Conservation (phyloP, 106 monocot genomes). For the Dendrobium huoshanense region DNA sequence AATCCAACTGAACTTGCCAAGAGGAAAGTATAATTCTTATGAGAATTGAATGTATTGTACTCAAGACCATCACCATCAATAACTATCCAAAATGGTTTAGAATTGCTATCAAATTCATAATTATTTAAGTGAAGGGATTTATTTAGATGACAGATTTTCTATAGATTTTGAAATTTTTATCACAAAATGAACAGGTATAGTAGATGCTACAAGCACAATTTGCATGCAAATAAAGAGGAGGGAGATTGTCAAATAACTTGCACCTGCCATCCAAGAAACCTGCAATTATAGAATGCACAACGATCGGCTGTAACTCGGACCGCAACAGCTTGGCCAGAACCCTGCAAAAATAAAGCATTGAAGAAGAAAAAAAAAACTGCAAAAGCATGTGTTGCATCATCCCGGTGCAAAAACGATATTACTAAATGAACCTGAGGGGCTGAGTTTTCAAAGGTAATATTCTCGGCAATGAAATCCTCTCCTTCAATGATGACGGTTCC, state of each 20-base stretch:
- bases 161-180: background rate
- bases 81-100: background rate
- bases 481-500: conserved; percentile 83
- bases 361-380: background rate
- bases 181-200: background rate
- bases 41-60: background rate
- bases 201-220: background rate
- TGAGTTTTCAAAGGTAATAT: conserved; percentile 86
- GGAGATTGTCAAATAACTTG: background rate
- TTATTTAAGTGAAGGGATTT: background rate
- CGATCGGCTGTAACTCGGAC: conserved; percentile 87
- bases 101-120: background rate
- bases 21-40: background rate
- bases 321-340: conserved; percentile 93
- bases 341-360: conserved; percentile 21
- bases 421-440: conserved; percentile 54
- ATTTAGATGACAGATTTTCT: background rate
- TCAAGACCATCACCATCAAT: background rate
- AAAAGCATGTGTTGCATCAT: background rate
- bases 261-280: conserved; percentile 96
- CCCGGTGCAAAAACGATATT: background rate
- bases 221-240: background rate
- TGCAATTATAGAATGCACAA: conserved; percentile 89
- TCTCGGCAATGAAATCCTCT: conserved; percentile 95
- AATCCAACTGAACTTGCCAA: background rate